Percentiles rank a stretch among this genome's conserved stretches.
phyloP scores from a whole-genome alignment of 305 asterid genomes.

The Fraxinus velutina region DNA sequence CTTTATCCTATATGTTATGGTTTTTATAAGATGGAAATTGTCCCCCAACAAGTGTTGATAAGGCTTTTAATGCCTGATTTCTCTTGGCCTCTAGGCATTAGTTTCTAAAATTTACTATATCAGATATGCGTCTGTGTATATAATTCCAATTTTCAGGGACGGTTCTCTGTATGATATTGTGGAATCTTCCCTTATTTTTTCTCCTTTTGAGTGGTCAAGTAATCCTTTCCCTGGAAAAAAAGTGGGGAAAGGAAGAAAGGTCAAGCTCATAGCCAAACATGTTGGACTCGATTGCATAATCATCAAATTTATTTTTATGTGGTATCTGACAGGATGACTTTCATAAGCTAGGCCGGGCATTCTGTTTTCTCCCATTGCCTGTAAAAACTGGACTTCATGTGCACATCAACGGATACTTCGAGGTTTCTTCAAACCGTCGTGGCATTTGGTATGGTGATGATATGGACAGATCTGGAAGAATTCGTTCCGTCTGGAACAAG shows the following conservation, averaged over 20 bases:
- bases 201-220: conserved; percentile 8
- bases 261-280: conserved; percentile 7
- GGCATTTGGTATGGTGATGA: conserved; percentile 99
- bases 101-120: conserved; percentile 6
- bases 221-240: conserved; percentile 11
- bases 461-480: conserved; percentile 95
- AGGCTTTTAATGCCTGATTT: background rate
- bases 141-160: conserved; percentile 16
- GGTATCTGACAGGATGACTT: conserved; percentile 52
- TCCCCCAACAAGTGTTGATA: background rate
- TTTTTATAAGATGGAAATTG: conserved; percentile 19
- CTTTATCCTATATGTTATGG: conserved; percentile 15
- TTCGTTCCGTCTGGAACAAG: conserved; percentile 93
- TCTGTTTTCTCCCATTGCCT: conserved; percentile 96
- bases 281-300: conserved; percentile 18
- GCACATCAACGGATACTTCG: conserved; percentile 89
- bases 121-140: conserved; percentile 9
- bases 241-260: conserved; percentile 1
- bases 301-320: conserved; percentile 27
- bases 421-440: conserved; percentile 97
- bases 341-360: conserved; percentile 75
- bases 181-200: conserved; percentile 14
- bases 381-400: conserved; percentile 81
- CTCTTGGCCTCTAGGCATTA: conserved; percentile 2
- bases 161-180: conserved; percentile 13